Base-by-base conservation (phyloP, 768 basidiomycete genomes). In the Leucocoprinus leucothites region DNA sequence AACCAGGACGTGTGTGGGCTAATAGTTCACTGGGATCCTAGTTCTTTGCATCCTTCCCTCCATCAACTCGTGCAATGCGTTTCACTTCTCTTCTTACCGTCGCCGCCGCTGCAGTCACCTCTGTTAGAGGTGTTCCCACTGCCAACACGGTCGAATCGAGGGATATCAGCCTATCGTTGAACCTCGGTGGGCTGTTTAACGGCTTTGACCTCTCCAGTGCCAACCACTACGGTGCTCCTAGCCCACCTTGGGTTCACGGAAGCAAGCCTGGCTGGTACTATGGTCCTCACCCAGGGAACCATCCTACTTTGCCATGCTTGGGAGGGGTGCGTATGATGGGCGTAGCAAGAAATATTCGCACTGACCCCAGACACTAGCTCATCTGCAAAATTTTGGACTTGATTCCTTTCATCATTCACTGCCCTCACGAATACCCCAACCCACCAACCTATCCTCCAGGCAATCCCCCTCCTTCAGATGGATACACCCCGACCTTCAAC, bases 211-310 rank as follows among this genome's bases (percentile, higher is more conserved):
- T 56, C 2, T 48, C 54, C 14, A 25, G 24, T n/a, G 22, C 47
- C 22, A 72, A 71, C 62, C 55, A 64, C 45, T 74, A 69, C 46
- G 70, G 70, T 26, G 66, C 72, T 9, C 72, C 72, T 0, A 59
- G 65, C 19, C 66, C 70, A 9, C 74, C 72, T 31, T 71, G 70
- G 71, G 26, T 62, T 42, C 1, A 21, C 9, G 67, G 64, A 7
- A 54, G 63, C 44, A 45, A 58, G 11, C 72, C 72, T 25, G 72
- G 74, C 22, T 75, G 74, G 74, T 74, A 75, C 61, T 72, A 67
- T 53, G 74, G 74, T 16, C 61, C 57, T 24, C 57, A 65, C 40
- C 66, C 66, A 5, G 51, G 59, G 16, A 44, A 59, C 7, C 60
- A 67, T 26, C 63, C 58, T 3, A 53, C 61, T 14, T 40, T 70